A percentile compares a stretch with the other conserved stretches of the same genome.
These are phyloP conservation scores for Mucor ambiguus DNA, from an alignment of 371 early-diverging fungal genomes.

Conservation along the genomic window DNA sequence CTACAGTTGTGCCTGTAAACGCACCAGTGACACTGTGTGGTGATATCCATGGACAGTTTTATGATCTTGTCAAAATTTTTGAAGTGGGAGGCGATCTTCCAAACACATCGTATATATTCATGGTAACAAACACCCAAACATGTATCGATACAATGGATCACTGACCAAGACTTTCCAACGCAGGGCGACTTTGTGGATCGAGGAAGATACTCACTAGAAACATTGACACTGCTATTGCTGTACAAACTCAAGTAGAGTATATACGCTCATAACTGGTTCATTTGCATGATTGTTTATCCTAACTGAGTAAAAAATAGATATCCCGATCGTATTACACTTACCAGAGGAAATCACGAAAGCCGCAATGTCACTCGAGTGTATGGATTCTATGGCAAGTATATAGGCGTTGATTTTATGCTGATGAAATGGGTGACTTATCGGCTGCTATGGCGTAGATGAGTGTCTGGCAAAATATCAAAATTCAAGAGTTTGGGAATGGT, in stretches of 20 bases:
- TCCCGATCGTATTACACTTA: conserved; percentile 96
- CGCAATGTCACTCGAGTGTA: conserved; percentile 99
- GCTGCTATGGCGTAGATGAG: conserved; percentile 32
- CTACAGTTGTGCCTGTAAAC: conserved; percentile 93
- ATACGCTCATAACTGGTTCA: neutral
- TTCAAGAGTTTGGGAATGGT: conserved; percentile 98
- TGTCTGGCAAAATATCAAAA: conserved; percentile 97
- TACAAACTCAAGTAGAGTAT: conserved; percentile 82
- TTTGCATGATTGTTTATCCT: neutral
- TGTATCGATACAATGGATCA: neutral
- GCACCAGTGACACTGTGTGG: conserved; percentile 98
- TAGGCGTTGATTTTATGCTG: neutral
- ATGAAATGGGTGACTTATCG: neutral
- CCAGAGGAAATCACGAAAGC: conserved; percentile 99
- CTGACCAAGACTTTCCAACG: neutral
- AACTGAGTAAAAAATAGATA: conserved; percentile 50
- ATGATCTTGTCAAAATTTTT: conserved; percentile 97
- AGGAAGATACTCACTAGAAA: conserved; percentile 98
- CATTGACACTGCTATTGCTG: conserved; percentile 90
- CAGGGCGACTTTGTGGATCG: conserved; percentile 99
- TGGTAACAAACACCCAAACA: conserved; percentile 51
- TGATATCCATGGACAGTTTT: conserved; percentile 99
- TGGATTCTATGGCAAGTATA: conserved; percentile 92
- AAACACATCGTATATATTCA: conserved; percentile 97
- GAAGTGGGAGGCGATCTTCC: conserved; percentile 97